Evolutionary conservation across 1,139 yeast species (phyloP), one percentile per base, ranked within the genome.

Genomic region (Suhomyces kunorum): DNA sequence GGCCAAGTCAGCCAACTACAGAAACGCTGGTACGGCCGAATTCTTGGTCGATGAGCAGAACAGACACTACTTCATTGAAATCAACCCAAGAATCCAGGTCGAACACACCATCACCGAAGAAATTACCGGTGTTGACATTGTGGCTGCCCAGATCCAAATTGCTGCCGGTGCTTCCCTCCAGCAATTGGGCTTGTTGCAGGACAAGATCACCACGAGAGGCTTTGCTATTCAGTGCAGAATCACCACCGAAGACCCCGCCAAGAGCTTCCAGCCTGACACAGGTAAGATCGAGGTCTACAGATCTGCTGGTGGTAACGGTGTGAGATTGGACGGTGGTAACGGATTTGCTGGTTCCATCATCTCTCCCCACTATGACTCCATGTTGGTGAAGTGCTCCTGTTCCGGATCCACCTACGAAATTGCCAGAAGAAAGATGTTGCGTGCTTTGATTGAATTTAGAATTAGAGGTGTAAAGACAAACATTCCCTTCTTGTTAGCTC

Each of bases 281-380:
- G 99, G 99, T 62, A 89, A 92, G 68, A 86, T 92, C 54, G 99
- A 92, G 66, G 99, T 92, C 35, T 92, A 92, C 74, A 81, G 98
- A 65, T 89, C 98, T 27, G 88, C 98, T 28, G 99, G 99, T 71
- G 99, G 99, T 75, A 92, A 92, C 61, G 99, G 99, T 63, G 97
- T 92, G 36, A 83, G 99, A 71, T 77, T 92, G 54, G 99, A 92
- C 63, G 99, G 98, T 73, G 98, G 98, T 69, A 92, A 92, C 61
- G 98, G 98, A 6, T 92, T 89, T 67, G 95, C 97, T n/a, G 99
- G 99, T 51, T 88, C 98, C 23, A 83, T 94, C 51, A 92, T 92
- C 52, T 84, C 96, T 25, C 98, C 99, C 35, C 96, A 89, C 68
- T 92, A 92, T 68, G 99, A 92, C 68, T 90, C 98, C 35, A 87